These are phyloP conservation scores for Brassica incana DNA, from an alignment of 345 rosid species.

Conservation along the genomic window DNA sequence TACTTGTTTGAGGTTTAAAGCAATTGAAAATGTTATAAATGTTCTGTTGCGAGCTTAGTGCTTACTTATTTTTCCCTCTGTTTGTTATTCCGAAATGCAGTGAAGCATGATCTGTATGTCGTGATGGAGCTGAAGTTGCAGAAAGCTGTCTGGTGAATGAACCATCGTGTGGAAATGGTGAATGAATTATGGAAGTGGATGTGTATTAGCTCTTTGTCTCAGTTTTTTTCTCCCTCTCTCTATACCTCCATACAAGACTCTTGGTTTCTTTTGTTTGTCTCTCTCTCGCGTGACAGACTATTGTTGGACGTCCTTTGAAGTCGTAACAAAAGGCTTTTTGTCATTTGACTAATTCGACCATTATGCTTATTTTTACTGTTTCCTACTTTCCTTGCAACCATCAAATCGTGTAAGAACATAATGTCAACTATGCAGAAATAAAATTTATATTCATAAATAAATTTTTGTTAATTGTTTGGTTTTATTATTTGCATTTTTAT, in stretches of 20 bases:
- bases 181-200: constrained; percentile 24
- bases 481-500: too few relatives aligned
- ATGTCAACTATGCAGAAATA: too few relatives aligned
- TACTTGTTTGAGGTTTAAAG: constrained; percentile 13
- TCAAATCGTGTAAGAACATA: too few relatives aligned
- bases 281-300: constrained; percentile 6
- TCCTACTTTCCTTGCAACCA: too few relatives aligned
- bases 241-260: background rate
- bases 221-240: background rate
- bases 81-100: constrained; percentile 18
- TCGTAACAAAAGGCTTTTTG: constrained; percentile 21
- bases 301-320: background rate
- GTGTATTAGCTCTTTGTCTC: constrained; percentile 31
- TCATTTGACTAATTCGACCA: constrained; percentile 7
- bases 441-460: too few relatives aligned
- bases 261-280: constrained; percentile 1
- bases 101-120: constrained; percentile 31
- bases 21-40: background rate
- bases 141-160: constrained; percentile 19
- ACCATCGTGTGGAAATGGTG: constrained; percentile 22
- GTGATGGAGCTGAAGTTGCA: constrained; percentile 29
- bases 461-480: too few relatives aligned
- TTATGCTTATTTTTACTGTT: background rate
- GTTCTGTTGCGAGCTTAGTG: background rate
- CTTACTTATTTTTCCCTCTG: background rate